A percentile compares a stretch with the other conserved stretches of the same genome.
Conservation (phyloP, 225 moss, liverwort and hornwort species). For the Polytrichum formosum region DNA sequence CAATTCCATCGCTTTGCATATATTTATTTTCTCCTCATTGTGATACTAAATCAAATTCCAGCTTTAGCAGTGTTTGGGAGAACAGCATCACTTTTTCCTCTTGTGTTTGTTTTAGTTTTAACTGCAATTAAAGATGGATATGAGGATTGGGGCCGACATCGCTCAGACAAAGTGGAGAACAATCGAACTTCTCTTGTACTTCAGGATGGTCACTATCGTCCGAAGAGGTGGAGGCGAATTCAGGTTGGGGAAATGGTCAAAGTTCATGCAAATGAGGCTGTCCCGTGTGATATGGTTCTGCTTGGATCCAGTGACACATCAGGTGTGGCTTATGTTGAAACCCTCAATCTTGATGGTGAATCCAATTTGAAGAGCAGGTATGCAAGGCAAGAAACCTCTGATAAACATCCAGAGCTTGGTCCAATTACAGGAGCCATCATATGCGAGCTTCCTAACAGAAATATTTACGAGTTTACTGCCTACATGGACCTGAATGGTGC, state of each 20-base stretch:
- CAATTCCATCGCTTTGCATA: constrained; percentile 61
- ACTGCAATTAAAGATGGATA: constrained; percentile 58
- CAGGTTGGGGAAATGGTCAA: constrained; percentile 46
- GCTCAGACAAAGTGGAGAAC: constrained; percentile 41
- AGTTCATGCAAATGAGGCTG: constrained; percentile 36
- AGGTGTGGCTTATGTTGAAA: constrained; percentile 49
- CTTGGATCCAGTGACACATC: constrained; percentile 40
- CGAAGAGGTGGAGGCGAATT: constrained; percentile 47
- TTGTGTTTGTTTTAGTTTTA: constrained; percentile 42
- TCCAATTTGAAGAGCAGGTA: constrained; percentile 50
- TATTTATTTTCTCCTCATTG: constrained; percentile 51
- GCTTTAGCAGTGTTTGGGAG: constrained; percentile 52
- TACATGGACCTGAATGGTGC: constrained; percentile 41
- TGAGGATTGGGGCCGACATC: constrained; percentile 56
- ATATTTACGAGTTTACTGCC: constrained; percentile 47
- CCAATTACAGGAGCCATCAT: constrained; percentile 40
- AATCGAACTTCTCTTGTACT: constrained; percentile 40
- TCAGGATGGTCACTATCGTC: constrained; percentile 38
- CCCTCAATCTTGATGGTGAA: constrained; percentile 53
- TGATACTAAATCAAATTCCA: constrained; percentile 56
- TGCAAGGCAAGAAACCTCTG: constrained; percentile 35
- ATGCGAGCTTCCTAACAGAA: constrained; percentile 46
- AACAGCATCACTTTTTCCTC: constrained; percentile 53
- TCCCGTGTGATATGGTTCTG: constrained; percentile 54
- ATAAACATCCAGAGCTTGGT: constrained; percentile 45